Conservation (phyloP, 192 early-diverging fungal species). For the Phlyctochytrium planicorne region DNA sequence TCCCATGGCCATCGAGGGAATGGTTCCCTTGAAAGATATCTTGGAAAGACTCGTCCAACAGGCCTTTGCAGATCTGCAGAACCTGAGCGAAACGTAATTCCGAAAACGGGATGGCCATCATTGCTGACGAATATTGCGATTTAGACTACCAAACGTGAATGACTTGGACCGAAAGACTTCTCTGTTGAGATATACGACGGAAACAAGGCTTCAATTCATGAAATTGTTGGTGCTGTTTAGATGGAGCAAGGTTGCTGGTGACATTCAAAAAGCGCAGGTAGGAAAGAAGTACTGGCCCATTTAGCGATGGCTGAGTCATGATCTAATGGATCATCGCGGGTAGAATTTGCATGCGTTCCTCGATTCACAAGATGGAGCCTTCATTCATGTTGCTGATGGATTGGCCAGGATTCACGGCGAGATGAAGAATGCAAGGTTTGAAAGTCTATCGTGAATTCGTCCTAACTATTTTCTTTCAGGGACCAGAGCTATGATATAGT, state of each 20-base stretch:
- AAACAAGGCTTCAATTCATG: slow-evolving; percentile 17
- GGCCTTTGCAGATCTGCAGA: slow-evolving; percentile 14
- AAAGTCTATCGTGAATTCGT: not conserved
- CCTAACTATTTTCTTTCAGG: slow-evolving; percentile 32
- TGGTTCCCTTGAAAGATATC: slow-evolving; percentile 11
- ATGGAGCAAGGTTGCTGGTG: slow-evolving; percentile 66
- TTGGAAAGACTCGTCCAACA: slow-evolving; percentile 5
- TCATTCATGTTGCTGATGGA: slow-evolving; percentile 57
- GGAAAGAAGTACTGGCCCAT: slow-evolving; percentile 34
- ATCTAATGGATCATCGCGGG: slow-evolving; percentile 6
- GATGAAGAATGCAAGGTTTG: slow-evolving; percentile 36
- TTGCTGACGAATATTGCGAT: not conserved
- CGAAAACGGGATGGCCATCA: not conserved
- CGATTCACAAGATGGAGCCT: slow-evolving; percentile 60
- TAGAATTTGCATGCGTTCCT: slow-evolving; percentile 62
- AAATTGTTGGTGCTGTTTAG: slow-evolving; percentile 75
- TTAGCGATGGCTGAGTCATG: slow-evolving; percentile 16
- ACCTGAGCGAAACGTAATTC: slow-evolving; percentile 19
- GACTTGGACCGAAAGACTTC: slow-evolving; percentile 5
- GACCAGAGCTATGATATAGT: slow-evolving; percentile 79
- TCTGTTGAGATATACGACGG: slow-evolving; percentile 4
- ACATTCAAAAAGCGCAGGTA: slow-evolving; percentile 24
- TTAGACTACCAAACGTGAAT: not conserved
- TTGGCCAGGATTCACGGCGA: slow-evolving; percentile 40
- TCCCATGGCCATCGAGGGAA: no score